Evolutionary conservation across 164 flowering plant species (phyloP).

Genomic region (Stephania cephalantha): DNA sequence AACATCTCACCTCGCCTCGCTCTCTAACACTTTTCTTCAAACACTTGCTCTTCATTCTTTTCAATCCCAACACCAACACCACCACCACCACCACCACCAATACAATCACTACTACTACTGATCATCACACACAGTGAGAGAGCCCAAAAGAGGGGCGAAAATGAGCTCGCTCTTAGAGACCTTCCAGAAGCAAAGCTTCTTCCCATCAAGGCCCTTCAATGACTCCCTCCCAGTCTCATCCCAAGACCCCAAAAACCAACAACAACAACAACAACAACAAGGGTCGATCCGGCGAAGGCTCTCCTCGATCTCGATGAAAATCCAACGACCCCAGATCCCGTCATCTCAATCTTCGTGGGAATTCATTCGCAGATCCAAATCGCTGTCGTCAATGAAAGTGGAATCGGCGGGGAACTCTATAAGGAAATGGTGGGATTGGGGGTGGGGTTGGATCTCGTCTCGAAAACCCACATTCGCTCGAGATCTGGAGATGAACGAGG

Average conservation of each 20-base stretch:
- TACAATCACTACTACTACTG: too few relatives aligned
- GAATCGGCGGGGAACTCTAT: constrained; percentile 45
- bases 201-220: constrained; percentile 13
- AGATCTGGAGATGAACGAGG: constrained; percentile 86
- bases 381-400: constrained; percentile 42
- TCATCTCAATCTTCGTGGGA: constrained; percentile 22
- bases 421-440: constrained; percentile 76
- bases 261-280: constrained; percentile 4
- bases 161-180: constrained; percentile 22
- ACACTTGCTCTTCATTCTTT: background rate
- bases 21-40: background rate
- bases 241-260: background rate
- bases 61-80: background rate
- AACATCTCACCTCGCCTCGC: constrained; percentile 9
- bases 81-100: background rate
- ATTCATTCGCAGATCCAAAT: constrained; percentile 47
- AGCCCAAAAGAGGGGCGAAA: background rate
- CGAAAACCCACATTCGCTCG: constrained; percentile 55
- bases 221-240: constrained; percentile 28
- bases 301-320: constrained; percentile 43
- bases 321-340: constrained; percentile 33
- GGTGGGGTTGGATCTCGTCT: constrained; percentile 72
- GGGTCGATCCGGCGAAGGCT: constrained; percentile 39
- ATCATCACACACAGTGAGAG: background rate
- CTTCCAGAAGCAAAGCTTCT: constrained; percentile 17